Evolutionary conservation across 768 basidiomycete genomes (phyloP).

Genomic region (Mycena pura): DNA sequence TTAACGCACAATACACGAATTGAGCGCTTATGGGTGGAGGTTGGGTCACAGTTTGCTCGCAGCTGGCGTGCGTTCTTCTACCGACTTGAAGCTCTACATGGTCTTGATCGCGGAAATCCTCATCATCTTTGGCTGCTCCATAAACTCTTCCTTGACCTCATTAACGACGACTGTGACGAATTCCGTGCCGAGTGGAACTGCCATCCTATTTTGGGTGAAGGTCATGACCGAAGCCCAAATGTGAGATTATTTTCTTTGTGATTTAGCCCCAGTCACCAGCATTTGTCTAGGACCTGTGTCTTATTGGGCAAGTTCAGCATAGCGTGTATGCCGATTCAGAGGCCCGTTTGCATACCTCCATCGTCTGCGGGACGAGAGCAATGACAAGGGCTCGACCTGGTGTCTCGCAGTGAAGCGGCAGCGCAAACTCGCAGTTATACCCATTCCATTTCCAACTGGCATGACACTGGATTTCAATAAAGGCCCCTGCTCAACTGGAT

Average conservation of each 20-base stretch:
- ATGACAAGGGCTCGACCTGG: background rate
- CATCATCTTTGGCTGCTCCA: slow-evolving; percentile 8
- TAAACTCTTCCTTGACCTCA: background rate
- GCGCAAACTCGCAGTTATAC: background rate
- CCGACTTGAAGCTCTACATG: background rate
- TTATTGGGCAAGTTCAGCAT: background rate
- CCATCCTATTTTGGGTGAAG: slow-evolving; percentile 30
- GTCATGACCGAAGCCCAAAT: slow-evolving; percentile 8
- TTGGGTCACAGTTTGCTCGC: slow-evolving; percentile 6
- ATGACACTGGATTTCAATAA: background rate
- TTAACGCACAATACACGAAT: slow-evolving; percentile 3
- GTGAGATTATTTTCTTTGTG: background rate
- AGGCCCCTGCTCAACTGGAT: background rate
- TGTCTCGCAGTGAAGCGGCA: background rate
- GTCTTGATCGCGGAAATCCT: background rate
- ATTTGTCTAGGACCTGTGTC: background rate
- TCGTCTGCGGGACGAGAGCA: background rate
- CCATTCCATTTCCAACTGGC: background rate
- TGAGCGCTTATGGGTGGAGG: slow-evolving; percentile 12
- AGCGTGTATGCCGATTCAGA: slow-evolving; percentile 3
- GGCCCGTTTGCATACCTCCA: background rate
- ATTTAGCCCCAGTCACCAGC: background rate
- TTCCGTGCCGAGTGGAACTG: slow-evolving; percentile 37
- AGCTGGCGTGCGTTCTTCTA: slow-evolving; percentile 2
- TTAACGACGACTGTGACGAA: background rate